Evolutionary conservation across 2,329 filamentous ascomycete genomes (phyloP).

Genomic region (Lecanicillium sp.): DNA sequence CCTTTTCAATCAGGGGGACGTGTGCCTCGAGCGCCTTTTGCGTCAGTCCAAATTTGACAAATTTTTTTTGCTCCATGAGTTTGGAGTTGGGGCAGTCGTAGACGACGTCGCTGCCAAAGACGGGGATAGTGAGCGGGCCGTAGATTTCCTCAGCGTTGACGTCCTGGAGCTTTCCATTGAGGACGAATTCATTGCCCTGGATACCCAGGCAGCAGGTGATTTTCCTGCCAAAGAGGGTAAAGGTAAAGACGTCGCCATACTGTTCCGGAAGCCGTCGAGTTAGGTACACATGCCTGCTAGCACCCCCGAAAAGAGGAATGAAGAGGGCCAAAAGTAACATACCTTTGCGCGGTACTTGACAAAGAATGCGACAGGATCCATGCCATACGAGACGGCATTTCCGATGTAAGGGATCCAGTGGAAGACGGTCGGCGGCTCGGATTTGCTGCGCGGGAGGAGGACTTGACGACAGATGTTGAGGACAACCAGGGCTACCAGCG

Average conservation of each 20-base stretch:
- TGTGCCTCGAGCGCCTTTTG: constrained; percentile 67
- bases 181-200: constrained; percentile 80
- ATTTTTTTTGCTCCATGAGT: constrained; percentile 95
- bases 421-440: constrained; percentile 47
- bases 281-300: too few species aligned
- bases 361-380: constrained; percentile 63
- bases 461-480: too few species aligned
- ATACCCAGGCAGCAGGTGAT: constrained; percentile 79
- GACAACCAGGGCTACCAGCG: too few species aligned
- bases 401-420: constrained; percentile 57
- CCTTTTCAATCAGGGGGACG: constrained; percentile 67
- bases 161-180: constrained; percentile 85
- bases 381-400: constrained; percentile 63
- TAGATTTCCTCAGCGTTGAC: constrained; percentile 90
- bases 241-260: constrained; percentile 85
- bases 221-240: constrained; percentile 80
- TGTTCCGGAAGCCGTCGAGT: too few species aligned
- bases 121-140: constrained; percentile 61
- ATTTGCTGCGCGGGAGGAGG: constrained; percentile 25
- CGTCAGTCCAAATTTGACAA: constrained; percentile 75
- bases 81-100: constrained; percentile 89
- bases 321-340: too few species aligned
- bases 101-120: constrained; percentile 78
- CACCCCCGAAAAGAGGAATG: too few species aligned
- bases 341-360: constrained; percentile 58